Base-by-base conservation (phyloP, 164 flowering plant genomes). In the Magnolia officinalis region DNA sequence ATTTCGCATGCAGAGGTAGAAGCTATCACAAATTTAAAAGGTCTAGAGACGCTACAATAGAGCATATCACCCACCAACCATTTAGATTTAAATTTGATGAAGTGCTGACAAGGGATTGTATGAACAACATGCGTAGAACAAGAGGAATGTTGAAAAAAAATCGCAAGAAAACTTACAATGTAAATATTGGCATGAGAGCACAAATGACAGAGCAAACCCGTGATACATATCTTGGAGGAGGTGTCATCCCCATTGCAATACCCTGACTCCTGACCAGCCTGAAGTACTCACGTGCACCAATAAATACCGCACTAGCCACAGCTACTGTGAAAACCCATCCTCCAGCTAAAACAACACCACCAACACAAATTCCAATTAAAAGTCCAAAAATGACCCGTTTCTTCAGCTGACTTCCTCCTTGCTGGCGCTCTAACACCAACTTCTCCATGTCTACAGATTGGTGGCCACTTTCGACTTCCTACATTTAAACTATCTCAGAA, bases 221-320 rank as follows among this genome's bases (percentile, higher is more conserved):
- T 8, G 99, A 93, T n/a, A 96, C 90, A 85, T 88, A 93, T 85
- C 91, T 92, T 74, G 99, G 99, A 78, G 98, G 97, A 45, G 98
- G 99, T n/a, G 97, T 94, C 98, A 96, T 96, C 81, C 99, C 98
- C 45, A 78, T 83, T 18, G 97, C 83, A 55, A 96, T 94, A 73
- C 99, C 96, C 71, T 84, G 84, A 83, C 99, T 94, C 75, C 98
- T 84, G 73, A 96, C 92, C 84, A 96, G 83, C 80, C 91, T 96
- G 84, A 96, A 96, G 79, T 91, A 96, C 80, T 96, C 99, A 19
- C 98, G 85, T 21, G 98, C 76, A 77, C 92, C 97, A 63, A 84
- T 75, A 78, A 91, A 93, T 52, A 91, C 90, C 20, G 89, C 91
- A 70, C 94, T 90, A 59, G 95, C 89, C 63, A 96, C 8, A 2